phyloP scores from a whole-genome alignment of 2,329 filamentous ascomycete species.

The Dothideomycetes sp. region DNA sequence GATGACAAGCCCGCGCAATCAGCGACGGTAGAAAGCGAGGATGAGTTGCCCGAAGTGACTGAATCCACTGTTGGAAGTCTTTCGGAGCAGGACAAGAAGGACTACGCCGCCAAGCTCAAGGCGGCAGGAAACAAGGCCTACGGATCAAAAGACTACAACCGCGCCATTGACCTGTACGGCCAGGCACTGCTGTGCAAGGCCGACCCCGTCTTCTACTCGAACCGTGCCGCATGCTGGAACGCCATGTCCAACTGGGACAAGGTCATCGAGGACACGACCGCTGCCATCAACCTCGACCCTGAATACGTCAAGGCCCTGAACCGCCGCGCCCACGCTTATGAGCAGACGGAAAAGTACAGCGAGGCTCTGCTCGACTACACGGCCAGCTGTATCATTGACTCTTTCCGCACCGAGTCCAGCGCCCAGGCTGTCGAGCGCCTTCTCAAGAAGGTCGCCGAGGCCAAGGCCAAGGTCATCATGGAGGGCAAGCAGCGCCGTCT shows the following conservation, averaged over 20 bases:
- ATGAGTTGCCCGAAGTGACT: conserved; percentile 42
- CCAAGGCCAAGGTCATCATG: conserved; percentile 85
- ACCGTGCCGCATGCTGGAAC: conserved; percentile 95
- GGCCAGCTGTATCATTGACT: conserved; percentile 97
- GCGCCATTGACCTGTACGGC: conserved; percentile 88
- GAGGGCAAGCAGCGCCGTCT: conserved; percentile 72
- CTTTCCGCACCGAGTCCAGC: conserved; percentile 84
- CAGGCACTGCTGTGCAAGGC: conserved; percentile 95
- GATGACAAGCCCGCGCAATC: conserved; percentile 23
- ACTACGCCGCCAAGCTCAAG: conserved; percentile 86
- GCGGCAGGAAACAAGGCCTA: conserved; percentile 94
- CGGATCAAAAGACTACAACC: conserved; percentile 84
- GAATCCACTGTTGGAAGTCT: conserved; percentile 36
- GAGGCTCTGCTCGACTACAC: conserved; percentile 96
- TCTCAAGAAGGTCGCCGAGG: conserved; percentile 92
- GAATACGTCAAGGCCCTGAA: conserved; percentile 98
- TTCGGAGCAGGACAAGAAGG: conserved; percentile 61
- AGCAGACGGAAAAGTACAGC: conserved; percentile 82
- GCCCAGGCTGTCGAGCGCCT: conserved; percentile 85
- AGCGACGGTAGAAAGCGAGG: conserved; percentile 29
- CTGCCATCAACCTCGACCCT: conserved; percentile 83
- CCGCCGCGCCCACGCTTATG: conserved; percentile 91
- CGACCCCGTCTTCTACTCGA: conserved; percentile 97
- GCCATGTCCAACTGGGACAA: conserved; percentile 88
- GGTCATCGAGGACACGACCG: conserved; percentile 93